phyloP scores from a whole-genome alignment of 1,284 basidiomycete genomes.

The Ganoderma lucidum region DNA sequence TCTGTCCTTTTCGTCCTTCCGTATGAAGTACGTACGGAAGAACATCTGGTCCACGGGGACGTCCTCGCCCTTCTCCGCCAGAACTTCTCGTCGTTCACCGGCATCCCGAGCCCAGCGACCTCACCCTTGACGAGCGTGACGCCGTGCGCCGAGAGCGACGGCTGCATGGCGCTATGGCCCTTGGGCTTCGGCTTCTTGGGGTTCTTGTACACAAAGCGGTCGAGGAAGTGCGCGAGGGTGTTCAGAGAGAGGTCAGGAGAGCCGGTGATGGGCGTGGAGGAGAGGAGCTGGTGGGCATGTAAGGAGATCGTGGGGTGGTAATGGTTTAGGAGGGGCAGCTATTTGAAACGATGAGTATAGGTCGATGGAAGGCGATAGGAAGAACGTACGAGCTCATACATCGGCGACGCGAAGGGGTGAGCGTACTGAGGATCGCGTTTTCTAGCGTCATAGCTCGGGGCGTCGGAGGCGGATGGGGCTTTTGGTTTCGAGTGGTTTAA shows the following conservation, averaged over 20 bases:
- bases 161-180: constrained; percentile 95
- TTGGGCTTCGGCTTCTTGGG: constrained; percentile 86
- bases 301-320: constrained; percentile 94
- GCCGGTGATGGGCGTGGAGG: constrained; percentile 76
- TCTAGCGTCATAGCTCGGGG: constrained; percentile 79
- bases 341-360: constrained; percentile 8
- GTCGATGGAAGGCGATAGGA: neutral
- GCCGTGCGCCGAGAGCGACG: constrained; percentile 76
- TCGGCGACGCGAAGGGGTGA: constrained; percentile 80
- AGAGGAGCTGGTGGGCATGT: constrained; percentile 85
- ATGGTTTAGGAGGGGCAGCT: constrained; percentile 85
- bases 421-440: constrained; percentile 95
- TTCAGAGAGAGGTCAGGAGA: constrained; percentile 92
- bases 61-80: constrained; percentile 77
- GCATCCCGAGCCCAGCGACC: constrained; percentile 47
- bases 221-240: constrained; percentile 76
- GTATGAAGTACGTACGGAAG: constrained; percentile 71
- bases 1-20: constrained; percentile 63
- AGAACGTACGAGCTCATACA: constrained; percentile 87
- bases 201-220: constrained; percentile 91
- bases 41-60: constrained; percentile 91
- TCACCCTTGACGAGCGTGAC: constrained; percentile 83
- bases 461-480: constrained; percentile 47
- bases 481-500: constrained; percentile 54
- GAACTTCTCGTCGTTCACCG: constrained; percentile 85